Evolutionary conservation across 352 stramenopile species (phyloP).

Genomic region (Pythium dissimile): DNA sequence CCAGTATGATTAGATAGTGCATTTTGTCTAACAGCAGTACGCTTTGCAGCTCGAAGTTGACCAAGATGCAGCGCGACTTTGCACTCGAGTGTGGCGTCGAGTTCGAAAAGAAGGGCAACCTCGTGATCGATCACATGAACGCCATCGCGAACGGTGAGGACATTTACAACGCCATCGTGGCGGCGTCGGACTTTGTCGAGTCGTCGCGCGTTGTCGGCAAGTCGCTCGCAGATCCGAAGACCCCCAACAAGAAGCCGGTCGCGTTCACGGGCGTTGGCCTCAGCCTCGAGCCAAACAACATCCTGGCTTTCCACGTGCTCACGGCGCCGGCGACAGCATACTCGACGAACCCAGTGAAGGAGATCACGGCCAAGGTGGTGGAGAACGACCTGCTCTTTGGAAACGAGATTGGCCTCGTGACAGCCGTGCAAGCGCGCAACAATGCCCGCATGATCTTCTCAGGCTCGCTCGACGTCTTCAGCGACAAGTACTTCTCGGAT

Average conservation of each 20-base stretch:
- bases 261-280: slow-evolving; percentile 82
- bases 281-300: slow-evolving; percentile 77
- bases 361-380: slow-evolving; percentile 55
- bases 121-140: slow-evolving; percentile 87
- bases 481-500: slow-evolving; percentile 76
- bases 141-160: slow-evolving; percentile 49
- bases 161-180: slow-evolving; percentile 78
- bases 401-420: slow-evolving; percentile 78
- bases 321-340: slow-evolving; percentile 77
- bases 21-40: background rate
- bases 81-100: slow-evolving; percentile 85
- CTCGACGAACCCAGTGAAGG: slow-evolving; percentile 75
- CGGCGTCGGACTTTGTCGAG: slow-evolving; percentile 63
- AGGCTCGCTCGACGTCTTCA: slow-evolving; percentile 88
- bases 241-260: slow-evolving; percentile 60
- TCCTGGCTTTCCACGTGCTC: slow-evolving; percentile 79
- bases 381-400: slow-evolving; percentile 64
- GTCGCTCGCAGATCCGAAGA: slow-evolving; percentile 28
- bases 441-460: slow-evolving; percentile 88
- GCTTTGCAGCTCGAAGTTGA: slow-evolving; percentile 54
- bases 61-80: slow-evolving; percentile 82
- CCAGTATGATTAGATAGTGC: background rate
- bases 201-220: slow-evolving; percentile 60
- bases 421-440: slow-evolving; percentile 86
- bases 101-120: slow-evolving; percentile 84